phyloP scores from a whole-genome alignment of 371 early-diverging fungal species.

The Syncephalis plumigaleata region DNA sequence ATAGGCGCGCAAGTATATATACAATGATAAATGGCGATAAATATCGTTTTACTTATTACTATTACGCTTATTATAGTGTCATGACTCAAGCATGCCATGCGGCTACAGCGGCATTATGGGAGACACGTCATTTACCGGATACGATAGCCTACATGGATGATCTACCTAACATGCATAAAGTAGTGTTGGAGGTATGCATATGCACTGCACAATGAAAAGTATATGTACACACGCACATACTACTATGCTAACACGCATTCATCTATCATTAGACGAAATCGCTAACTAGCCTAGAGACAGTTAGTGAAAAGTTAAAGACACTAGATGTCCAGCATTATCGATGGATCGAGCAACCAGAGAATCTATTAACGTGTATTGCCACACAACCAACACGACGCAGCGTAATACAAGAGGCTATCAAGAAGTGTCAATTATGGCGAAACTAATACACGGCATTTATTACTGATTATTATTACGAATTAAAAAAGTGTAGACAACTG shows the following conservation, averaged over 20 bases:
- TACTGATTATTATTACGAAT: too few species aligned
- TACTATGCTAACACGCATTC: too few species aligned
- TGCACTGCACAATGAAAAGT: too few species aligned
- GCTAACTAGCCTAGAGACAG: conserved; percentile 32
- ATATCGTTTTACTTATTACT: neutral
- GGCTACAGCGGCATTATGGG: conserved; percentile 45
- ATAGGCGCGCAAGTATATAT: conserved; percentile 44
- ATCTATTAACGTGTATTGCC: conserved; percentile 64
- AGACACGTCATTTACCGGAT: conserved; percentile 29
- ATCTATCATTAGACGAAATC: conserved; percentile 44
- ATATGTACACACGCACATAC: too few species aligned
- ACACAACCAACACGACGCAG: conserved; percentile 49
- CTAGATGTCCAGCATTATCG: conserved; percentile 35
- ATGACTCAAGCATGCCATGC: conserved; percentile 83
- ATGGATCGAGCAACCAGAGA: conserved; percentile 80
- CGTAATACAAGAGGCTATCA: conserved; percentile 37
- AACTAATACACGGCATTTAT: neutral
- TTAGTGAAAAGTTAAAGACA: conserved; percentile 30
- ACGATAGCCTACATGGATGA: conserved; percentile 42
- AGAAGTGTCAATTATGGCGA: conserved; percentile 24
- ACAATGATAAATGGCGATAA: neutral
- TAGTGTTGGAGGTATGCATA: conserved; percentile 36
- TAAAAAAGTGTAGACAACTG: too few species aligned
- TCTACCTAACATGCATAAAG: conserved; percentile 66
- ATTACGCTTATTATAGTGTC: too few species aligned